phyloP scores from a whole-genome alignment of 768 basidiomycete genomes.

The Leccinum obscurum region DNA sequence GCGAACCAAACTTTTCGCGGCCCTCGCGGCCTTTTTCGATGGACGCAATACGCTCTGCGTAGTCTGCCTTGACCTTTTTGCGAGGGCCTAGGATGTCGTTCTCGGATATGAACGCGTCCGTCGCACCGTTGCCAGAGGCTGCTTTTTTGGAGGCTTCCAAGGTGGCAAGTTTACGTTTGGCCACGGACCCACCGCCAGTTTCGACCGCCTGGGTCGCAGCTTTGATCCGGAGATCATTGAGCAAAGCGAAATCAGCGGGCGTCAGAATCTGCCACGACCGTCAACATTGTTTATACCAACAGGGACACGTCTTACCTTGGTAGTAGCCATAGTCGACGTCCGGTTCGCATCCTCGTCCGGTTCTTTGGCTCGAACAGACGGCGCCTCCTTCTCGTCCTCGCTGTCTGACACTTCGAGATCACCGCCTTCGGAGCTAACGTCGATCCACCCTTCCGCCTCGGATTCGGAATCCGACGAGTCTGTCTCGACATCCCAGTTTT shows the following conservation, averaged over 20 bases:
- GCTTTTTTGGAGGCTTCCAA: conserved; percentile 73
- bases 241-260: conserved; percentile 91
- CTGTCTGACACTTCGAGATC: conserved; percentile 81
- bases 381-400: conserved; percentile 60
- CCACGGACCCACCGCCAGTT: conserved; percentile 64
- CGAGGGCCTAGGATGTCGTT: conserved; percentile 90
- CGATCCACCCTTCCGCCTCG: conserved; percentile 73
- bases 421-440: conserved; percentile 69
- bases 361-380: conserved; percentile 9
- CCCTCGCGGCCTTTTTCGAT: conserved; percentile 94
- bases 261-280: conserved; percentile 77
- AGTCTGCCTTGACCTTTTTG: conserved; percentile 91
- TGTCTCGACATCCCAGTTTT: conserved; percentile 86
- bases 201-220: conserved; percentile 73
- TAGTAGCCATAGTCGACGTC: conserved; percentile 72
- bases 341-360: conserved; percentile 32
- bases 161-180: conserved; percentile 86
- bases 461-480: conserved; percentile 59
- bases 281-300: background rate
- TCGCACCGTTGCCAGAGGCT: conserved; percentile 43
- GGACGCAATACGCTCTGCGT: conserved; percentile 89
- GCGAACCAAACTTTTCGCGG: conserved; percentile 87
- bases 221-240: conserved; percentile 85
- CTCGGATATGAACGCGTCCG: conserved; percentile 73
- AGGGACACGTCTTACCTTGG: conserved; percentile 52